Evolutionary conservation across 805 yeast genomes (phyloP).

Genomic region (Wickerhamia fluorescens): DNA sequence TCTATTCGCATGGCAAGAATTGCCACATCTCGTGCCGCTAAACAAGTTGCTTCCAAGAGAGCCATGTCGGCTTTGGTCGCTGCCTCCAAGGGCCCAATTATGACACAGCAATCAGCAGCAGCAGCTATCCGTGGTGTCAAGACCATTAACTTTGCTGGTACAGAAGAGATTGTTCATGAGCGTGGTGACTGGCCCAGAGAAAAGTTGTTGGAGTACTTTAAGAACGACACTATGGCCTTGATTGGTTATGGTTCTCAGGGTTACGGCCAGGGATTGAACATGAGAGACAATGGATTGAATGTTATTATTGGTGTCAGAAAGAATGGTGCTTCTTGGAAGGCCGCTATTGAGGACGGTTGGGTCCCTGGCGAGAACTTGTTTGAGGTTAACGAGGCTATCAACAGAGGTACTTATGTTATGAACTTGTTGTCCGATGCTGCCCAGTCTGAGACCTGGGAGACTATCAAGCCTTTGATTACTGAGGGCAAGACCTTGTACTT

Average conservation of each 20-base stretch:
- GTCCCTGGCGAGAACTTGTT: constrained; percentile 98
- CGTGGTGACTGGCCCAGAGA: constrained; percentile 99
- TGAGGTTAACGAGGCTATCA: constrained; percentile 88
- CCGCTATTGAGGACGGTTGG: constrained; percentile 99
- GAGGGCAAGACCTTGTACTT: constrained; percentile 97
- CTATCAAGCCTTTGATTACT: constrained; percentile 84
- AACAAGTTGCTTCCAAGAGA: constrained; percentile 53
- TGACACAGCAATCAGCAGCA: constrained; percentile 34
- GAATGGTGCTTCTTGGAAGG: constrained; percentile 99
- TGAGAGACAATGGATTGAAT: constrained; percentile 97
- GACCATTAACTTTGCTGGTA: constrained; percentile 95
- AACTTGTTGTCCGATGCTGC: constrained; percentile 99
- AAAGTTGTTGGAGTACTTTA: constrained; percentile 92
- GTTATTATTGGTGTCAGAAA: constrained; percentile 98
- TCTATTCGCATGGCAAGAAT: constrained; percentile 41
- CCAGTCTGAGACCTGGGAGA: constrained; percentile 95
- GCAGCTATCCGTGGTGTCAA: constrained; percentile 82
- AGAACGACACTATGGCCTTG: constrained; percentile 93
- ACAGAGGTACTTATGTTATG: constrained; percentile 91
- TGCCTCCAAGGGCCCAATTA: constrained; percentile 34
- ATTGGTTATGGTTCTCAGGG: constrained; percentile 99
- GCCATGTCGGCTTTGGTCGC: constrained; percentile 51
- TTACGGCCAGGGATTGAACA: constrained; percentile 99
- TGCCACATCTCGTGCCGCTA: constrained; percentile 35
- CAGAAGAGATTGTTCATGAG: constrained; percentile 93